phyloP scores from a whole-genome alignment of 352 stramenopile species.

The Plasmopara muralis region DNA sequence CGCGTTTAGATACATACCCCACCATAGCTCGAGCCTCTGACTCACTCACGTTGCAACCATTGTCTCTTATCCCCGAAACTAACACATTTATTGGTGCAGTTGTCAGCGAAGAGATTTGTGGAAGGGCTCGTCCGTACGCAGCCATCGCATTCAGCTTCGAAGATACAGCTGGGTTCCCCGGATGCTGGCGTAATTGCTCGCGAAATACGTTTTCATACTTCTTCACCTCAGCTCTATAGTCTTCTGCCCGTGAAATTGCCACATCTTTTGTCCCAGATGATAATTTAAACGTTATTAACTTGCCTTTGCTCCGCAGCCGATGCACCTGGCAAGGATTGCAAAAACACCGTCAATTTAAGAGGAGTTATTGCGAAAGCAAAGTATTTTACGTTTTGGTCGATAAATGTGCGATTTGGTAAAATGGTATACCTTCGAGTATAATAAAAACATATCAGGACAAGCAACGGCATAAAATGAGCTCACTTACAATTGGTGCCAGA shows the following conservation, averaged over 20 bases:
- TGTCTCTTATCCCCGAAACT: conserved; percentile 15
- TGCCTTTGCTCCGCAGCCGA: conserved; percentile 31
- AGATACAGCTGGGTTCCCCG: conserved; percentile 12
- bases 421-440: conserved; percentile 37
- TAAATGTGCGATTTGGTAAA: conserved; percentile 50
- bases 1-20: conserved; percentile 20
- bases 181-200: conserved; percentile 18
- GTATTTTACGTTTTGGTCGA: conserved; percentile 50
- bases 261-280: conserved; percentile 36
- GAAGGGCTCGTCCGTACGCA: conserved; percentile 26
- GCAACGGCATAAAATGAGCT: neutral
- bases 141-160: conserved; percentile 37
- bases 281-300: conserved; percentile 45
- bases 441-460: neutral
- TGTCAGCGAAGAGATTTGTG: conserved; percentile 23
- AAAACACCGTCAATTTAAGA: too few species aligned
- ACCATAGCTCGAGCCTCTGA: conserved; percentile 23
- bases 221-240: conserved; percentile 33
- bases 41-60: conserved; percentile 2
- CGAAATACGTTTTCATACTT: conserved; percentile 31
- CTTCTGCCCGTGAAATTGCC: conserved; percentile 24
- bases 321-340: conserved; percentile 24
- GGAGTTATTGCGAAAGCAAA: neutral
- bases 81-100: conserved; percentile 30
- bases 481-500: conserved; percentile 57